phyloP scores from a whole-genome alignment of 2,329 filamentous ascomycete genomes.

The Purpureocillium takamizusanense region DNA sequence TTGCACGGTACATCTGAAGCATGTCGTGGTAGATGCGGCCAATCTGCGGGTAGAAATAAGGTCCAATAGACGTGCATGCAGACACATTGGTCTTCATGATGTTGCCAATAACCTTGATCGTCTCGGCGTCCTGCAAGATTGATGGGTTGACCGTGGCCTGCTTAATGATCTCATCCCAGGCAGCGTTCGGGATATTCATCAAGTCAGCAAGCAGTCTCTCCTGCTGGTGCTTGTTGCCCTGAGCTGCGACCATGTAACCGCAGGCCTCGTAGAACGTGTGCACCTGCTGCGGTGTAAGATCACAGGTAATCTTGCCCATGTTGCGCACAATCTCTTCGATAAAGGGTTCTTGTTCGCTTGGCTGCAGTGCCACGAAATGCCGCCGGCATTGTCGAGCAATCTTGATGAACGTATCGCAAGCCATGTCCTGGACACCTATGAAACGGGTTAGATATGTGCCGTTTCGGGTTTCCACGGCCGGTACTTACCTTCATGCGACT shows the following conservation, averaged over 20 bases:
- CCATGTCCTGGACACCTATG: constrained; percentile 94
- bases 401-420: constrained; percentile 99
- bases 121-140: constrained; percentile 84
- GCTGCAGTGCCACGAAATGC: constrained; percentile 93
- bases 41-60: constrained; percentile 97
- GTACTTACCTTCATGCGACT: constrained; percentile 81
- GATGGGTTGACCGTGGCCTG: constrained; percentile 76
- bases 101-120: constrained; percentile 97
- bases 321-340: constrained; percentile 98
- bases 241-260: constrained; percentile 97
- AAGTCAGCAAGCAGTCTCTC: constrained; percentile 84
- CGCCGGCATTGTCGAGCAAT: constrained; percentile 97
- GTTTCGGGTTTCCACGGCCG: too few relatives aligned
- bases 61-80: constrained; percentile 92
- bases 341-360: constrained; percentile 89
- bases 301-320: constrained; percentile 90
- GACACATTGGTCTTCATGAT: constrained; percentile 99
- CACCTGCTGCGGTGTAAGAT: constrained; percentile 91
- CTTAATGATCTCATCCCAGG: constrained; percentile 92
- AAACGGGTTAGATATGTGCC: constrained; percentile 14
- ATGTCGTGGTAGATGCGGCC: constrained; percentile 97
- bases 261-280: constrained; percentile 99
- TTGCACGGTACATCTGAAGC: constrained; percentile 97
- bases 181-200: constrained; percentile 87
- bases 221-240: constrained; percentile 90